Percentiles rank a stretch among this genome's conserved stretches.
Conservation (phyloP, 495 filamentous ascomycete species). For the Penicillium coprophilum region DNA sequence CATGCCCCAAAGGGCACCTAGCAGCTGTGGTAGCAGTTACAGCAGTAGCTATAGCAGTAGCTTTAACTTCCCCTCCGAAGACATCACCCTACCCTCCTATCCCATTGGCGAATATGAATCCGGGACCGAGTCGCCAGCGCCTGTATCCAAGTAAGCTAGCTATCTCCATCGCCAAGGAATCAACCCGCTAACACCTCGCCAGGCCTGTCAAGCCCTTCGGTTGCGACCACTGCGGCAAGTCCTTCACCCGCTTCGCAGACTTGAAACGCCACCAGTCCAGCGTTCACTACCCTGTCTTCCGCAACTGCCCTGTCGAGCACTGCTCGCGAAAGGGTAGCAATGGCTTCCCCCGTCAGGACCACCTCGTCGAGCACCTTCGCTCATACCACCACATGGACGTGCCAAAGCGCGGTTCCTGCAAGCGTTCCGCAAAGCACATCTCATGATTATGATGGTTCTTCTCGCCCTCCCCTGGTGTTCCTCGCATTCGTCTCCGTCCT, state of each 20-base stretch:
- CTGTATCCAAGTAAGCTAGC: constrained; percentile 27
- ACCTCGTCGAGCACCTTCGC: constrained; percentile 82
- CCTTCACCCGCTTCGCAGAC: constrained; percentile 54
- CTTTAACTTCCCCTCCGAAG: constrained; percentile 22
- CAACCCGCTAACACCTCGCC: constrained; percentile 5
- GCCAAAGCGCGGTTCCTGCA: constrained; percentile 43
- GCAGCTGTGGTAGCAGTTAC: constrained; percentile 24
- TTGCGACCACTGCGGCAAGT: constrained; percentile 45
- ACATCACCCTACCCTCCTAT: constrained; percentile 21
- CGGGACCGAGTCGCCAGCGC: constrained; percentile 22
- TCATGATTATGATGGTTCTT: constrained; percentile 10
- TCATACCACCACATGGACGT: constrained; percentile 65
- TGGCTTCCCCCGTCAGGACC: constrained; percentile 84
- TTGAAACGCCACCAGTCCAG: constrained; percentile 54
- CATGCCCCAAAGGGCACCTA: constrained; percentile 24
- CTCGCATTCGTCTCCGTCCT: not conserved
- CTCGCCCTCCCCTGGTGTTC: not conserved
- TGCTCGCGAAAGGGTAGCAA: constrained; percentile 77
- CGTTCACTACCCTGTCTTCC: constrained; percentile 58
- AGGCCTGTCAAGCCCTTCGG: constrained; percentile 44
- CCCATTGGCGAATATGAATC: constrained; percentile 17
- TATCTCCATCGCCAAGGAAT: not conserved
- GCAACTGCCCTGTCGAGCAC: constrained; percentile 73
- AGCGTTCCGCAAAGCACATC: constrained; percentile 34
- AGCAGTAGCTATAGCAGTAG: constrained; percentile 11